Conservation (phyloP, 768 basidiomycete species). For the Galerina sulciceps region DNA sequence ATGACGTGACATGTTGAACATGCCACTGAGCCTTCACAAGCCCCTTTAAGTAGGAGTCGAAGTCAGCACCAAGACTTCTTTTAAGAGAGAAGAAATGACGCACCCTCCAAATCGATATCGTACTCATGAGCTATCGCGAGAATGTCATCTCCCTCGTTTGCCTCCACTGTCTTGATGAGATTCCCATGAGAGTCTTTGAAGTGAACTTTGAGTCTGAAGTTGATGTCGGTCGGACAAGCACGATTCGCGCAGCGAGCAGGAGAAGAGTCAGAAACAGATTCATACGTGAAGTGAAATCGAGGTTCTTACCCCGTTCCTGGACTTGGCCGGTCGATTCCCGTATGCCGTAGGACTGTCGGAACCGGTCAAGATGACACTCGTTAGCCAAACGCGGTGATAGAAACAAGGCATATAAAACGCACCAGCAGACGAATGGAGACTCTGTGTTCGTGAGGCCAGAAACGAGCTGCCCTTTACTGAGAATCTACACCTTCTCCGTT, state of each 20-base stretch:
- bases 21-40: slow-evolving; percentile 95
- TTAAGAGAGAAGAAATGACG: slow-evolving; percentile 20
- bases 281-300: background rate
- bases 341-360: slow-evolving; percentile 8
- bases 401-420: background rate
- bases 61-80: background rate
- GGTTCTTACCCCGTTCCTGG: slow-evolving; percentile 31
- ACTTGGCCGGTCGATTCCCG: slow-evolving; percentile 26
- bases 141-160: slow-evolving; percentile 92
- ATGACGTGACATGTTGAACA: slow-evolving; percentile 99
- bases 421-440: slow-evolving; percentile 27
- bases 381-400: background rate
- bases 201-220: slow-evolving; percentile 82
- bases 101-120: slow-evolving; percentile 95
- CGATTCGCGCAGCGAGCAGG: background rate
- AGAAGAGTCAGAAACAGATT: background rate
- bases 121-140: slow-evolving; percentile 92
- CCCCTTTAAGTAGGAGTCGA: slow-evolving; percentile 59
- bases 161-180: slow-evolving; percentile 87
- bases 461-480: no score
- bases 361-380: background rate
- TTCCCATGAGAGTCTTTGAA: slow-evolving; percentile 90
- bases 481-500: background rate
- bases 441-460: background rate
- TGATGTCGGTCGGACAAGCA: slow-evolving; percentile 3